Evolutionary conservation across 768 basidiomycete species (phyloP).

Genomic region (Sarcodon sp.): DNA sequence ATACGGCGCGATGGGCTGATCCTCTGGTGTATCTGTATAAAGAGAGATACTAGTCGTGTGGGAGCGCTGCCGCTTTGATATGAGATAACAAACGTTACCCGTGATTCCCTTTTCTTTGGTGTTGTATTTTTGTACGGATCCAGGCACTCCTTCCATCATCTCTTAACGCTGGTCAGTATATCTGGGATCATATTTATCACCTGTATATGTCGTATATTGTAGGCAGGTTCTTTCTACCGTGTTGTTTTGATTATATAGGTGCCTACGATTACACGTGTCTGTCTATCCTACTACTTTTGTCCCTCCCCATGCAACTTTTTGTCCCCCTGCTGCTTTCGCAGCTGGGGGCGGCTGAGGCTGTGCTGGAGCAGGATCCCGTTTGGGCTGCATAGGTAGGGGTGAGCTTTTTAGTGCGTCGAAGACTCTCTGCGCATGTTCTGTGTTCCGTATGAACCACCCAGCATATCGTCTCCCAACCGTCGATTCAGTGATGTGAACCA

Average conservation of each 20-base stretch:
- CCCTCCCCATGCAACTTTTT: slow-evolving; percentile 50
- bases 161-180: too few species aligned
- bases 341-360: slow-evolving; percentile 11
- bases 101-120: too few species aligned
- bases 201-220: too few species aligned
- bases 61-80: too few species aligned
- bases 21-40: background rate
- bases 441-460: slow-evolving; percentile 95
- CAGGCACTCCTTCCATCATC: too few species aligned
- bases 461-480: slow-evolving; percentile 90
- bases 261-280: too few species aligned
- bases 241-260: too few species aligned
- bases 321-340: slow-evolving; percentile 22
- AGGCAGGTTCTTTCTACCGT: too few species aligned
- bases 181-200: too few species aligned
- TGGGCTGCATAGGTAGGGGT: slow-evolving; percentile 30
- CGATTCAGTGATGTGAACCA: slow-evolving; percentile 93
- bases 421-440: slow-evolving; percentile 83
- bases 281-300: slow-evolving; percentile 17
- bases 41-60: too few species aligned
- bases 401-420: slow-evolving; percentile 59
- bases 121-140: too few species aligned
- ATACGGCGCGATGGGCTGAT: slow-evolving; percentile 16
- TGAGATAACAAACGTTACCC: too few species aligned
- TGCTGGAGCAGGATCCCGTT: slow-evolving; percentile 3